These are phyloP conservation scores for Pseudonectria buxi DNA, from an alignment of 2,329 filamentous ascomycete genomes.

Conservation along the genomic window DNA sequence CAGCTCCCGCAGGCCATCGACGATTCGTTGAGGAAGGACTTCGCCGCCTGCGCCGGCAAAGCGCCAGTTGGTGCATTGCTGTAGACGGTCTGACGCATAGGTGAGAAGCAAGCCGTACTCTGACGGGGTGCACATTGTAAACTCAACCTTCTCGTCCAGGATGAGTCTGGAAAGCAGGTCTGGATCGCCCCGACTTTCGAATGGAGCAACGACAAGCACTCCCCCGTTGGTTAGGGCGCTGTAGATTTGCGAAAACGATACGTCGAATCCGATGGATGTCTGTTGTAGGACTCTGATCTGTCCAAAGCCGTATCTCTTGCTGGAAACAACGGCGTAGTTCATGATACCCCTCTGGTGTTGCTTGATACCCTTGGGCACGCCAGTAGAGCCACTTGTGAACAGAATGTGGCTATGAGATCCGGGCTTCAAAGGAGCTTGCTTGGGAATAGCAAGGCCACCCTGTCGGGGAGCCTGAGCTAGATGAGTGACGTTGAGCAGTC, in stretches of 20 bases:
- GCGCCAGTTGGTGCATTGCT: slow-evolving; percentile 11
- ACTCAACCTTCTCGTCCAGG: slow-evolving; percentile 26
- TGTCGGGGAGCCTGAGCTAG: background rate
- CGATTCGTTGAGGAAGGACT: too few species aligned
- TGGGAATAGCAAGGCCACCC: too few species aligned
- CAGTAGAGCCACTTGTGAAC: slow-evolving; percentile 27
- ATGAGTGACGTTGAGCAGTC: slow-evolving; percentile 3
- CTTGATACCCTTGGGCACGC: slow-evolving; percentile 35
- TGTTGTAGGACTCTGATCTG: slow-evolving; percentile 31
- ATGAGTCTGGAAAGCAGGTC: slow-evolving; percentile 30
- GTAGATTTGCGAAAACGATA: slow-evolving; percentile 33
- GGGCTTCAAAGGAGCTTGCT: too few species aligned
- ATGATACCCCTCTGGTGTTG: slow-evolving; percentile 24
- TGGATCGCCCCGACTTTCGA: slow-evolving; percentile 22
- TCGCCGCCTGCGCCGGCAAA: slow-evolving; percentile 10
- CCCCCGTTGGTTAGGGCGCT: slow-evolving; percentile 30
- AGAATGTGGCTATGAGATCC: slow-evolving; percentile 20
- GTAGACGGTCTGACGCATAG: slow-evolving; percentile 20
- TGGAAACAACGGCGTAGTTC: slow-evolving; percentile 22
- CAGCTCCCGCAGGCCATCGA: too few species aligned
- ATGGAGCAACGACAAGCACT: slow-evolving; percentile 27
- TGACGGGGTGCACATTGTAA: slow-evolving; percentile 33
- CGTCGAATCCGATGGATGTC: slow-evolving; percentile 34
- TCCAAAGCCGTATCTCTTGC: slow-evolving; percentile 9
- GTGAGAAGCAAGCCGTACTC: slow-evolving; percentile 33